Percentiles rank a stretch among this genome's conserved stretches.
phyloP scores from a whole-genome alignment of 345 rosid genomes.

The Camelina laxa region DNA sequence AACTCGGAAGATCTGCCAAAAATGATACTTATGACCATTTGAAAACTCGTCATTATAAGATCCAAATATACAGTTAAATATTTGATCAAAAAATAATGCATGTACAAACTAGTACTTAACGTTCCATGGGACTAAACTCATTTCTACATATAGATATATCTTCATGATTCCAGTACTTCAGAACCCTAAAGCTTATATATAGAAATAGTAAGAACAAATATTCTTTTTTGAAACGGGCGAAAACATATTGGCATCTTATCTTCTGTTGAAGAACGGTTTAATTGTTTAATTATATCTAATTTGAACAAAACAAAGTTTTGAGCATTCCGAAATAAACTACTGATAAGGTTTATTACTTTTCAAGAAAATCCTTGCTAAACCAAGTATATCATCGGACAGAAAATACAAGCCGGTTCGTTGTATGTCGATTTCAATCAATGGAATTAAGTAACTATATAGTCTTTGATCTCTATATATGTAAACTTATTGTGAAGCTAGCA shows the following conservation, averaged over 20 bases:
- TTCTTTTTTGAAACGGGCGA: background rate
- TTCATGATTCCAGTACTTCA: background rate
- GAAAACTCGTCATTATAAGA: background rate
- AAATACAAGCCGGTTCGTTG: background rate
- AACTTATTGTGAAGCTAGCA: constrained; percentile 21
- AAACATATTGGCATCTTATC: background rate
- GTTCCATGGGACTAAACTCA: background rate
- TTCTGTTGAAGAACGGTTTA: background rate
- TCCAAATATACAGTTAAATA: background rate
- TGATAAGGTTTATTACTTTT: background rate
- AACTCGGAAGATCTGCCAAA: background rate
- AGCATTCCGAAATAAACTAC: background rate
- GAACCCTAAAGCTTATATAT: constrained; percentile 23
- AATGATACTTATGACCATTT: background rate
- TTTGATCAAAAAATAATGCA: background rate
- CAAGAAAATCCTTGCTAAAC: background rate
- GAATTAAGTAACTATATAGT: constrained; percentile 5
- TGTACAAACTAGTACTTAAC: background rate
- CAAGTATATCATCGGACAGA: constrained; percentile 6
- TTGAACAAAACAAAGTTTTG: background rate
- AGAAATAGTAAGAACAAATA: background rate
- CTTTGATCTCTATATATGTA: constrained; percentile 14
- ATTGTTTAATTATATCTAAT: background rate
- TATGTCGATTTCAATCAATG: background rate
- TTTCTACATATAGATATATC: background rate